phyloP scores from a whole-genome alignment of 2,329 filamentous ascomycete genomes.

The Sporothrix inflata region DNA sequence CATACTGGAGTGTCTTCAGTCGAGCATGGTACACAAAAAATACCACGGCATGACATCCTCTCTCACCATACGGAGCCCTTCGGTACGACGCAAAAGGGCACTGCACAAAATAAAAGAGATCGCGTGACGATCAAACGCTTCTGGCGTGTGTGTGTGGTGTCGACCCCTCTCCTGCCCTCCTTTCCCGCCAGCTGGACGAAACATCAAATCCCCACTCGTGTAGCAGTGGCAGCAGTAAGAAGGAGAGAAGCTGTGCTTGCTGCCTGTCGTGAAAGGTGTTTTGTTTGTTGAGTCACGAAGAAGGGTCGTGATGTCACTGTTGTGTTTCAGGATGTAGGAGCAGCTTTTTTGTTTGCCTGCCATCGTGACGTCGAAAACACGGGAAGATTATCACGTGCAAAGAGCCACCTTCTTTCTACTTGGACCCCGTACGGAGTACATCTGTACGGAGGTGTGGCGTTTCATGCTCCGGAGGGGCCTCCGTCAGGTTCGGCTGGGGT shows the following conservation, averaged over 20 bases:
- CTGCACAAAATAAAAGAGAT: conserved; percentile 19
- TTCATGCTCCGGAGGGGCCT: not conserved
- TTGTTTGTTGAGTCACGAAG: not conserved
- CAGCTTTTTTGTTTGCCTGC: not conserved
- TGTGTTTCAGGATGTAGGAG: not conserved
- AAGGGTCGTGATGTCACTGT: conserved; percentile 7
- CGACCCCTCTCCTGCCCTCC: not conserved
- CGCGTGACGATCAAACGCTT: conserved; percentile 25
- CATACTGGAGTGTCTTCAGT: not conserved
- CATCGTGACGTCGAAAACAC: conserved; percentile 14
- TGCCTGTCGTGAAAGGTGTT: not conserved
- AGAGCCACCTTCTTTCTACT: not conserved
- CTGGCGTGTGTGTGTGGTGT: conserved; percentile 12
- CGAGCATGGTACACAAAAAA: not conserved
- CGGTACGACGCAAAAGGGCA: not conserved
- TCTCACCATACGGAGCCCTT: no score
- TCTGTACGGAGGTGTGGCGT: conserved; percentile 8
- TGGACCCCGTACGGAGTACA: not conserved
- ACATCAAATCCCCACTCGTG: not conserved
- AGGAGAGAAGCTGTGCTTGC: not conserved
- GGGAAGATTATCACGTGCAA: not conserved
- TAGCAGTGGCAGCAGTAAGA: not conserved
- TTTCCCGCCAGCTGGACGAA: not conserved
- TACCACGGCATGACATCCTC: no score
- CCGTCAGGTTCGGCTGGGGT: not conserved